Base-by-base conservation (phyloP, 1,284 basidiomycete genomes). In the Exobasidium rhododendri region DNA sequence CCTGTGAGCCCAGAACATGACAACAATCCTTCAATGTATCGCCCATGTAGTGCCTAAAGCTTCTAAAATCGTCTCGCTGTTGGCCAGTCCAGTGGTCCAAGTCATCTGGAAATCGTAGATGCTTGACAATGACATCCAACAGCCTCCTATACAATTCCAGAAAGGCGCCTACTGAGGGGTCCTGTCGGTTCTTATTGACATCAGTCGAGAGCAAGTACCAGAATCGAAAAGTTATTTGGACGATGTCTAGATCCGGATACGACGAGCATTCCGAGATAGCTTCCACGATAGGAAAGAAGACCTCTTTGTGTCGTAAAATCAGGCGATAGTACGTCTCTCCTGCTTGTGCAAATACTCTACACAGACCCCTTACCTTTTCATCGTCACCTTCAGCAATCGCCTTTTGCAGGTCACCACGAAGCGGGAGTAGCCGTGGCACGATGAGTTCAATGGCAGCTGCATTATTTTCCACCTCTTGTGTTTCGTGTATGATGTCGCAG, bases 1-100 rank as follows among this genome's bases (percentile, higher is more conserved):
- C 84, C 52, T 92, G 88, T 1, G 93, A 86, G 30, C 93, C 91
- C 40, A 99, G 85, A 40, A 99, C 93, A 67, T 89, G 87, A 81
- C 96, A 98, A 80, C 96, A 98, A 80, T 99, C 96, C 82, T 99
- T 99, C 70, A 99, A 85, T 3, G 96, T 98, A 80, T 98, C 94
- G 57, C 96, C 96, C 90, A 99, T 98, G 67, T 93, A 87, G 83
- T 99, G 96, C 59, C 96, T 85, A 84, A 99, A 98, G 4, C 87
- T 86, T 26, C 96, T 86, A 84, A 98, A 98, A 75, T 90, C 89
- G 67, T 98, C 96, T 10, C 88, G 85, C 79, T 97, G 94, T 81
- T 94, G 90, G 2, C 88, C 87, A 2, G 85, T 85, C 69, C 94
- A 82, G 29, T 85, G 81, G 24, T 83, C 80, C 59, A 92, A 90